A percentile compares a stretch with the other conserved stretches of the same genome.
These are phyloP conservation scores for Termitomyces heimii DNA, from an alignment of 768 basidiomycete species.

Conservation along the genomic window DNA sequence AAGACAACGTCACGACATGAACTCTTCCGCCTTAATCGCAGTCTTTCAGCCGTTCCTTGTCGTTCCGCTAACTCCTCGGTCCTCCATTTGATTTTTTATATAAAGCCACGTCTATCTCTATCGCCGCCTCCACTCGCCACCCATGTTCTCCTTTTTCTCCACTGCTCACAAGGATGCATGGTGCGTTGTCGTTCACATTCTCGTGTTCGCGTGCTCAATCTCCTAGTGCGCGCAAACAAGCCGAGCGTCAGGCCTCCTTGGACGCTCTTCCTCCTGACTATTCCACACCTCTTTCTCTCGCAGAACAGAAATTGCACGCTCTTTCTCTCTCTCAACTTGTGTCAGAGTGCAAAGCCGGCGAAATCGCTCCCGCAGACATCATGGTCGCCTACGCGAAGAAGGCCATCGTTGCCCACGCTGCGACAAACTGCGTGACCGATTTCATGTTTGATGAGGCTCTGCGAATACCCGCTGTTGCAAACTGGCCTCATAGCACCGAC, in stretches of 20 bases:
- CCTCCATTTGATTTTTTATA: background rate
- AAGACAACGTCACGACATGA: slow-evolving; percentile 14
- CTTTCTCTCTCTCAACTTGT: slow-evolving; percentile 44
- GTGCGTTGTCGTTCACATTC: slow-evolving; percentile 21
- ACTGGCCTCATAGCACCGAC: slow-evolving; percentile 34
- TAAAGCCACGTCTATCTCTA: slow-evolving; percentile 6
- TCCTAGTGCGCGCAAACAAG: slow-evolving; percentile 37
- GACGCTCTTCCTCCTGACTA: slow-evolving; percentile 32
- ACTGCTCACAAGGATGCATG: slow-evolving; percentile 21
- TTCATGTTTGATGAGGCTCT: slow-evolving; percentile 50
- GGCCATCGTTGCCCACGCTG: slow-evolving; percentile 43
- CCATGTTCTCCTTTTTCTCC: slow-evolving; percentile 14
- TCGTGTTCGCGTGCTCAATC: background rate
- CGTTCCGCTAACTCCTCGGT: slow-evolving; percentile 16
- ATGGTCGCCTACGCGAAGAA: slow-evolving; percentile 51
- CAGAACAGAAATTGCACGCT: slow-evolving; percentile 42
- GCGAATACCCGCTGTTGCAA: slow-evolving; percentile 28
- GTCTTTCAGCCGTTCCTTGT: slow-evolving; percentile 3
- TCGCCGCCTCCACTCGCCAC: slow-evolving; percentile 1
- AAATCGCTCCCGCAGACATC: slow-evolving; percentile 34
- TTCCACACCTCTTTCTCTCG: slow-evolving; percentile 33
- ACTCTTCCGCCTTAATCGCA: slow-evolving; percentile 16
- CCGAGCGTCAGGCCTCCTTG: slow-evolving; percentile 37
- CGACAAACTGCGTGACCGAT: slow-evolving; percentile 67
- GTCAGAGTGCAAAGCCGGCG: slow-evolving; percentile 35